Evolutionary conservation across 495 filamentous ascomycete genomes (phyloP).

Genomic region (Chaetomium cochliodes): DNA sequence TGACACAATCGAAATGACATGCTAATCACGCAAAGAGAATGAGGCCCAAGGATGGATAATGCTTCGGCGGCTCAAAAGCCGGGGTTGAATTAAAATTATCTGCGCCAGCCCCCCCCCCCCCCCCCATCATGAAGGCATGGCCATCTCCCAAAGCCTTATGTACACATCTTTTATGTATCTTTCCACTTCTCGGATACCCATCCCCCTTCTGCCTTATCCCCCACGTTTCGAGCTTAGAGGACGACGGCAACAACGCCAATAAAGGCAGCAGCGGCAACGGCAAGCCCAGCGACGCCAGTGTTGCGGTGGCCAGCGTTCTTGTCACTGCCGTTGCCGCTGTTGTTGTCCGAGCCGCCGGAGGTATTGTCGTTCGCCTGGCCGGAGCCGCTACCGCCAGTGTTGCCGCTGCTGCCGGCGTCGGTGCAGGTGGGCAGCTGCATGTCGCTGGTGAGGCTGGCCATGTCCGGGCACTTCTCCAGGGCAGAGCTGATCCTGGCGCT

Average conservation of each 20-base stretch:
- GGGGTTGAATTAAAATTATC: neutral
- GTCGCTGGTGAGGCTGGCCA: neutral
- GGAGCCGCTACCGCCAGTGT: neutral
- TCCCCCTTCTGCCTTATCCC: neutral
- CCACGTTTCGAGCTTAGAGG: slow-evolving; percentile 22
- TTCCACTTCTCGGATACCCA: neutral
- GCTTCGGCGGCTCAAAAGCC: neutral
- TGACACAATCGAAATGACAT: neutral
- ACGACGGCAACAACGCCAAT: slow-evolving; percentile 30
- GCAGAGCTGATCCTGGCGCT: slow-evolving; percentile 11
- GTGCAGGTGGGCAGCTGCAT: neutral
- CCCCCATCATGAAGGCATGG: neutral
- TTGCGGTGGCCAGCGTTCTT: slow-evolving; percentile 20
- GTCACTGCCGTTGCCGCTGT: neutral
- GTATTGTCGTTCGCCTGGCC: neutral
- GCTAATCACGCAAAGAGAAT: neutral
- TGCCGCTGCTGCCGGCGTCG: neutral
- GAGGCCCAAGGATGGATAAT: neutral
- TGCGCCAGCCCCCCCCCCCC: neutral
- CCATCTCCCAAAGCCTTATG: neutral
- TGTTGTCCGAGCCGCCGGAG: neutral
- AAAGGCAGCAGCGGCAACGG: slow-evolving; percentile 28
- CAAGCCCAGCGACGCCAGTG: slow-evolving; percentile 29
- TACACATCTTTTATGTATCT: neutral
- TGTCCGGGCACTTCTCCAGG: slow-evolving; percentile 22